These are phyloP conservation scores for Pyrenophora graminea DNA, from an alignment of 2,329 filamentous ascomycete species.

Conservation along the genomic window DNA sequence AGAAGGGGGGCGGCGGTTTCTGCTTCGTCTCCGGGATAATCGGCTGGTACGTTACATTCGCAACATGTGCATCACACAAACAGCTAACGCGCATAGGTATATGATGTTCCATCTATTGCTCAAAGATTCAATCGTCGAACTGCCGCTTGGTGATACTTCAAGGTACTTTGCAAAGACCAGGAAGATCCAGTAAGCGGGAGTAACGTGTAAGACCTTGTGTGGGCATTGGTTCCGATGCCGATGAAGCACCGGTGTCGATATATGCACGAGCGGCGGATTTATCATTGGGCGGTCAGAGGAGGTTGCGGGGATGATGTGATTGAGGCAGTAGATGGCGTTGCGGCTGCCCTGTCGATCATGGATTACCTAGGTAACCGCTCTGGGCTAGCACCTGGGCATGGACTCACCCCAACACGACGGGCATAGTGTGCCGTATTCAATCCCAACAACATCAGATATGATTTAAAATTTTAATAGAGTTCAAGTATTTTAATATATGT, in stretches of 20 bases:
- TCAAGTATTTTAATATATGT: no score
- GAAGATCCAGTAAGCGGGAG: slow-evolving; percentile 10
- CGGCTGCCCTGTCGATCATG: no score
- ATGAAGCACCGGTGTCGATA: not conserved
- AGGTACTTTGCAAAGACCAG: slow-evolving; percentile 32
- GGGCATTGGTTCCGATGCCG: not conserved
- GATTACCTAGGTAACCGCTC: no score
- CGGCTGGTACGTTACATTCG: slow-evolving; percentile 46
- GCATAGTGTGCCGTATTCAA: no score
- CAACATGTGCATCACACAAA: not conserved
- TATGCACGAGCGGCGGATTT: not conserved
- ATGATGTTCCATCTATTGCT: slow-evolving; percentile 29
- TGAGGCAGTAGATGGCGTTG: slow-evolving; percentile 14
- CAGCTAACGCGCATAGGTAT: slow-evolving; percentile 16
- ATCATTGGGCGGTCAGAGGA: not conserved
- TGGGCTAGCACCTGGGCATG: no score
- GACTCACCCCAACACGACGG: no score
- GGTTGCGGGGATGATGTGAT: slow-evolving; percentile 16
- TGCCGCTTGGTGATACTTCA: slow-evolving; percentile 33
- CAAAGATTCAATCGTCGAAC: slow-evolving; percentile 32
- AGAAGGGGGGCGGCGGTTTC: slow-evolving; percentile 53
- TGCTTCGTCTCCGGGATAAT: slow-evolving; percentile 50
- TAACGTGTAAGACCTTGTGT: not conserved
- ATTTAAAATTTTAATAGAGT: no score
- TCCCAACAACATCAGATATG: no score